Base-by-base conservation (phyloP, 1,284 basidiomycete genomes). In the Veloboletus limbatus region DNA sequence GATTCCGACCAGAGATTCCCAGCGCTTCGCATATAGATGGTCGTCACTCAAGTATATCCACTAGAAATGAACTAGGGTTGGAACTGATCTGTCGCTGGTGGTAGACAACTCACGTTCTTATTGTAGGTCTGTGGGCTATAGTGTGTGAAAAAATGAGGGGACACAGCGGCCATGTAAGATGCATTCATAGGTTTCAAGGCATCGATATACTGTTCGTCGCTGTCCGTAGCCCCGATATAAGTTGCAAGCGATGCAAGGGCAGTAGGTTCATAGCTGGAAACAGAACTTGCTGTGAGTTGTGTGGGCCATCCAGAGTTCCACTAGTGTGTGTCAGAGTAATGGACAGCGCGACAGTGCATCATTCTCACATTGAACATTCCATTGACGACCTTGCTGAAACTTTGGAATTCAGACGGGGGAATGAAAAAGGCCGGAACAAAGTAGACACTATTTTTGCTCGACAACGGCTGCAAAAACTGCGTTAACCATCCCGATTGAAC, bases 111-210 rank as follows among this genome's bases (percentile, higher is more conserved):
- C 51, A 88, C 88, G 66, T 92, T 92, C 71, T 93, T 92, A 72
- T 92, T 82, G 66, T 79, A 91, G 0, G 76, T 72, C 33, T 83
- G 62, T 4, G 72, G 67, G 24, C 78, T 70, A 56, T 84, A 88
- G 55, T 88, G 85, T 8, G 89, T 91, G 72, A 85, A 92, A 73
- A 92, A 92, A 76, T 78, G 82, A 36, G 86, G 81, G 13, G 83
- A 81, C 21, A 85, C 77, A 18, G 77, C 66, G 18, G 71, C 74
- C 43, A 62, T 54, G 28, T 61, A 63, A 5, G 53, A 52, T 45
- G 62, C 62, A 4, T 57, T 54, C 33, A 69, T 56, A 11, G 57
- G 49, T n/a, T 51, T 32, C 45, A 81, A 63, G 4, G 62, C 68
- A 17, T 65, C 51, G 37, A 78, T 58, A 50, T 78, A 73, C 47